phyloP scores from a whole-genome alignment of 176 grass and related monocot genomes.

The Oryza brachyantha region DNA sequence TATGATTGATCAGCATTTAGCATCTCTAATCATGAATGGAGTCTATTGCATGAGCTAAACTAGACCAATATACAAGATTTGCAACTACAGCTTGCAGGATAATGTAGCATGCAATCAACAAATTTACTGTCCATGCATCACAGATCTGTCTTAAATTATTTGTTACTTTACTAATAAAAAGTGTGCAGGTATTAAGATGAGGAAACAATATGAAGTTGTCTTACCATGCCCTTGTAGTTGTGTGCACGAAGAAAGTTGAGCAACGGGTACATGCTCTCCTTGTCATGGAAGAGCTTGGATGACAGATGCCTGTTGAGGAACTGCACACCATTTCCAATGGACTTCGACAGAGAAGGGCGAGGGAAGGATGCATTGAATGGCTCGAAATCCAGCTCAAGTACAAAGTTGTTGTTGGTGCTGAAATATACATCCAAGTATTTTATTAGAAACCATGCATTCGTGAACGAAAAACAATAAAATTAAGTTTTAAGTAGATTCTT shows the following conservation, averaged over 20 bases:
- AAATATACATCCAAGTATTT: neutral
- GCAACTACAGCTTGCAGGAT: neutral
- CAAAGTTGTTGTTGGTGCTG: conserved; percentile 62
- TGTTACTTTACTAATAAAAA: neutral
- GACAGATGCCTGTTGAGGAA: conserved; percentile 98
- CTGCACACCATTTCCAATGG: conserved; percentile 98
- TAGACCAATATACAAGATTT: neutral
- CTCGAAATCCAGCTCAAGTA: conserved; percentile 94
- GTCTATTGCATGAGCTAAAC: neutral
- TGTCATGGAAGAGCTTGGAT: conserved; percentile 94
- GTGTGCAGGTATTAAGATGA: neutral
- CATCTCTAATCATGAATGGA: neutral
- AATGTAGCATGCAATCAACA: too few relatives aligned
- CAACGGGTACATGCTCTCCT: conserved; percentile 93
- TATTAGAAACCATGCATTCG: neutral
- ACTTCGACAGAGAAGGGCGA: conserved; percentile 87
- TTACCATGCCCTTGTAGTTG: conserved; percentile 99
- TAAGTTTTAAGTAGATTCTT: neutral
- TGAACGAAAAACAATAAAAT: neutral
- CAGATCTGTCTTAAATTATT: neutral
- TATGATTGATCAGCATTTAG: neutral
- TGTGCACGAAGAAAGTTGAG: conserved; percentile 90
- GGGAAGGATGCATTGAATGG: conserved; percentile 98
- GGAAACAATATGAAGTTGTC: neutral
- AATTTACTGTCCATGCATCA: neutral